Conservation (phyloP, 345 rosid species). For the Aurinia saxatilis region DNA sequence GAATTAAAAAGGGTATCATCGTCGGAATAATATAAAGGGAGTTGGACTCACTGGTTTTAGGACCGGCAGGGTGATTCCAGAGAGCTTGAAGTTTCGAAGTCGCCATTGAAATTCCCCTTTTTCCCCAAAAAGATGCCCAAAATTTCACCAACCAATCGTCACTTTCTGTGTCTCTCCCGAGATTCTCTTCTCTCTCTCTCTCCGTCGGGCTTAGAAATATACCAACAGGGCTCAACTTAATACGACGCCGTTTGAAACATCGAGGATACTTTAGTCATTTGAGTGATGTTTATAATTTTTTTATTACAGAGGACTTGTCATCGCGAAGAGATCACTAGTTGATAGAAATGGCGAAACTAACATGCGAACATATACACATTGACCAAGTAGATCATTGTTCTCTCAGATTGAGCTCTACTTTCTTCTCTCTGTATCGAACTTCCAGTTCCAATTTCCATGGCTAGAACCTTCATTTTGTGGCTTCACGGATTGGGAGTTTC, state of each 20-base stretch:
- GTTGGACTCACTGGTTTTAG: conserved; percentile 70
- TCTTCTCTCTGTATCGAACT: conserved; percentile 18
- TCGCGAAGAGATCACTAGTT: not conserved
- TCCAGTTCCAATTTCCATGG: conserved; percentile 30
- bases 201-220: not conserved
- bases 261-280: not conserved
- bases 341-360: not conserved
- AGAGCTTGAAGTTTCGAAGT: conserved; percentile 79
- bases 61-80: conserved; percentile 98
- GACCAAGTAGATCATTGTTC: not conserved
- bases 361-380: not conserved
- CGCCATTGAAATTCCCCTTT: conserved; percentile 39
- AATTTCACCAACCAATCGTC: conserved; percentile 5
- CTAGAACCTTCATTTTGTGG: conserved; percentile 63
- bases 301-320: too few species aligned
- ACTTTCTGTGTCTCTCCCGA: not conserved
- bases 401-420: conserved; percentile 3
- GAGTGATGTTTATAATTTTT: too few species aligned
- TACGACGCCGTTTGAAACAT: not conserved
- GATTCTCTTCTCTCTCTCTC: not conserved
- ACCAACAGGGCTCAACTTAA: not conserved
- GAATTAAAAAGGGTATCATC: not conserved
- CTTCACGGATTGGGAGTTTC: conserved; percentile 76
- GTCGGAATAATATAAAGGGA: too few species aligned
- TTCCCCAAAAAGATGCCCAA: not conserved